phyloP scores from a whole-genome alignment of 108 stramenopile genomes.

The Cyclotella atomus region DNA sequence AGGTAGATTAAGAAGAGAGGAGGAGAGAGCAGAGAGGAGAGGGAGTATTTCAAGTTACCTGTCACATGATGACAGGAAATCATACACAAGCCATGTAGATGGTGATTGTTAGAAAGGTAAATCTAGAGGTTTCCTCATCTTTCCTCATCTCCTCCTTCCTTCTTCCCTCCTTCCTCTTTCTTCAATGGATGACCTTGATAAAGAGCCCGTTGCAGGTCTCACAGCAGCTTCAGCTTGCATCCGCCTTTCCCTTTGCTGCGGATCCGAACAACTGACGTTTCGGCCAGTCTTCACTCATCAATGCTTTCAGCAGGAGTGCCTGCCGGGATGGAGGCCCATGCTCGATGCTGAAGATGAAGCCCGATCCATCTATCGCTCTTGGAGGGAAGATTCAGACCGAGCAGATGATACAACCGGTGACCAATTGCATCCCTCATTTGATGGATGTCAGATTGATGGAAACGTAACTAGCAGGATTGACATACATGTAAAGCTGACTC shows the following conservation, averaged over 20 bases:
- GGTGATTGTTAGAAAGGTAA: not conserved
- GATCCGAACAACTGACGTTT: slow-evolving; percentile 34
- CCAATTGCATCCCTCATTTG: slow-evolving; percentile 31
- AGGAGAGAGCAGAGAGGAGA: not conserved
- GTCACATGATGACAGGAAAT: not conserved
- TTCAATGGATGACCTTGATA: slow-evolving; percentile 22
- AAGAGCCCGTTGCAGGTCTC: slow-evolving; percentile 49
- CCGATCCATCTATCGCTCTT: slow-evolving; percentile 22
- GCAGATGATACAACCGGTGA: not conserved
- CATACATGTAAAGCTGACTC: slow-evolving; percentile 25
- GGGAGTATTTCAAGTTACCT: too few relatives aligned
- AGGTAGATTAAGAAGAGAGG: not conserved
- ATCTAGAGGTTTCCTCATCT: too few relatives aligned
- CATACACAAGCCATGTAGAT: not conserved
- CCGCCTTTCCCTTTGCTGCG: slow-evolving; percentile 22
- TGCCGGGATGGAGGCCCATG: slow-evolving; percentile 67
- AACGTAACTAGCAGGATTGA: slow-evolving; percentile 14
- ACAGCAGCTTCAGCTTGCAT: slow-evolving; percentile 51
- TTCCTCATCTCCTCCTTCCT: too few relatives aligned
- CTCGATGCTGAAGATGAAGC: slow-evolving; percentile 34
- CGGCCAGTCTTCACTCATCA: slow-evolving; percentile 86
- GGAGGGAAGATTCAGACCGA: slow-evolving; percentile 8
- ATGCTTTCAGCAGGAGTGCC: slow-evolving; percentile 58
- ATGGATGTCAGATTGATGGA: not conserved
- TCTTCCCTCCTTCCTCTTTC: too few relatives aligned